Percentiles rank a stretch among this genome's conserved stretches.
Conservation (phyloP, 805 yeast genomes). For the Schwanniomyces sp. region DNA sequence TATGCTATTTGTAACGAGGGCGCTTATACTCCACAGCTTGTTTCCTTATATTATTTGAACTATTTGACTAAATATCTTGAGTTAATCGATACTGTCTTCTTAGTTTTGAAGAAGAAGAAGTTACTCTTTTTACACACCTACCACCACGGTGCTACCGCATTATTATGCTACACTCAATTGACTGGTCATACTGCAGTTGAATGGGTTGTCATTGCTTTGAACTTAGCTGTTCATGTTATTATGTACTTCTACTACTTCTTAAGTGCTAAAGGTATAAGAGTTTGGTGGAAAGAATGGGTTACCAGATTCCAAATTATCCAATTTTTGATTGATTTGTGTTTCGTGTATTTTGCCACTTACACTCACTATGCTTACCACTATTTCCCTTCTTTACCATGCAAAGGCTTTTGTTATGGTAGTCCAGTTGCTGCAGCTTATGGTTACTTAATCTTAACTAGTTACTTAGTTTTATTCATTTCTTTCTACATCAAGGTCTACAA, state of each 20-base stretch:
- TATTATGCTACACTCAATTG: conserved; percentile 90
- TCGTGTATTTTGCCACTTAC: conserved; percentile 93
- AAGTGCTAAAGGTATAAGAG: conserved; percentile 88
- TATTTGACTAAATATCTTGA: conserved; percentile 88
- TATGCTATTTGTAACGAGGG: conserved; percentile 76
- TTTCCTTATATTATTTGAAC: conserved; percentile 84
- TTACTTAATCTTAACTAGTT: conserved; percentile 81
- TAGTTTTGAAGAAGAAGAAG: conserved; percentile 89
- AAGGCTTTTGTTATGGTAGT: conserved; percentile 84
- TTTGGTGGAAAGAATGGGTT: conserved; percentile 99
- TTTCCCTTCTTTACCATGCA: conserved; percentile 64
- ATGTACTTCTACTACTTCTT: conserved; percentile 98
- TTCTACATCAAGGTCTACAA: conserved; percentile 89
- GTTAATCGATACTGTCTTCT: conserved; percentile 85
- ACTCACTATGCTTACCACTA: conserved; percentile 79
- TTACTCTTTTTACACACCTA: conserved; percentile 91
- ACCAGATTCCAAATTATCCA: conserved; percentile 94
- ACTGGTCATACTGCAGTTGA: conserved; percentile 87
- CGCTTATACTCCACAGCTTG: conserved; percentile 84
- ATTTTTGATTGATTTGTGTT: conserved; percentile 82
- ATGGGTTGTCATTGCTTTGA: conserved; percentile 91
- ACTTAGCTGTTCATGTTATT: conserved; percentile 89
- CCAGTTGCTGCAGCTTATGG: conserved; percentile 93
- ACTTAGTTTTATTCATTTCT: conserved; percentile 85
- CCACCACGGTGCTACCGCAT: conserved; percentile 98